A percentile compares a stretch with the other conserved stretches of the same genome.
Evolutionary conservation across 306 rosid species (phyloP).

Genomic region (Cyamopsis tetragonoloba): DNA sequence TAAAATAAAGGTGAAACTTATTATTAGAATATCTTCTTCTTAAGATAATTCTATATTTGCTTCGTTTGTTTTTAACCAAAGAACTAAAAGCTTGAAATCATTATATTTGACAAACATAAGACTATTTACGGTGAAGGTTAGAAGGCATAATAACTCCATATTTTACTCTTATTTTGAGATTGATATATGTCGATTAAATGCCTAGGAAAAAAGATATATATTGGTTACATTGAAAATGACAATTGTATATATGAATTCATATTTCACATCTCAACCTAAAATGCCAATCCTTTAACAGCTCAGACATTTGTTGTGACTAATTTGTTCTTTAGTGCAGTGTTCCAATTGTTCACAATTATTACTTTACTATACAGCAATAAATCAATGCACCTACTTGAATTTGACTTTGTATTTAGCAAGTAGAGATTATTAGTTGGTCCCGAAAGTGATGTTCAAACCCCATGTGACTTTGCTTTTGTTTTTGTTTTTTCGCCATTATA

Average conservation of each 20-base stretch:
- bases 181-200: no score
- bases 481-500: neutral
- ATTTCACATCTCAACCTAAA: slow-evolving; percentile 15
- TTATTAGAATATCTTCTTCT: no score
- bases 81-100: neutral
- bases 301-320: neutral
- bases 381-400: neutral
- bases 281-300: slow-evolving; percentile 20
- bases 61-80: neutral
- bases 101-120: neutral
- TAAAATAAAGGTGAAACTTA: neutral
- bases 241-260: neutral
- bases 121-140: no score
- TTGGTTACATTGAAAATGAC: slow-evolving; percentile 18
- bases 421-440: neutral
- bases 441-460: slow-evolving; percentile 29
- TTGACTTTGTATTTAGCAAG: slow-evolving; percentile 3
- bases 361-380: slow-evolving; percentile 1
- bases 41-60: neutral
- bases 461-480: neutral
- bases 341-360: neutral
- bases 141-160: no score
- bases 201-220: neutral
- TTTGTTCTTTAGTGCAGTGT: slow-evolving; percentile 23
- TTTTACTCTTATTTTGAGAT: no score